Percentiles rank a stretch among this genome's conserved stretches.
These are phyloP conservation scores for Calonectria fujianensis DNA, from an alignment of 2,329 filamentous ascomycete species.

Conservation along the genomic window DNA sequence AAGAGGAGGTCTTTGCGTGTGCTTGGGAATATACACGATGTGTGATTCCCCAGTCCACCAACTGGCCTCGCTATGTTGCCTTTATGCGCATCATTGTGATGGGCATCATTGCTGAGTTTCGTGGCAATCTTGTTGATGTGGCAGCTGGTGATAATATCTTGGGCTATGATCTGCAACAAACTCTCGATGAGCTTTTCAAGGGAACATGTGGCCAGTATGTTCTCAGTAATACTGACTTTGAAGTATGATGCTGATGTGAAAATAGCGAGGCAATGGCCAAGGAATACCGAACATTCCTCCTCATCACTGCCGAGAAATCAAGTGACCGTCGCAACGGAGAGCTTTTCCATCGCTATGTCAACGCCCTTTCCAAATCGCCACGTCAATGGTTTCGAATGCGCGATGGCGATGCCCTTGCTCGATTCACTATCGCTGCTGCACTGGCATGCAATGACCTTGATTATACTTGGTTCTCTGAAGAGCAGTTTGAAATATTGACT, in stretches of 20 bases:
- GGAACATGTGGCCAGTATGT: constrained; percentile 1
- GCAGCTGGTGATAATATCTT: background rate
- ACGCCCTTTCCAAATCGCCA: background rate
- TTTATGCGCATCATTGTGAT: background rate
- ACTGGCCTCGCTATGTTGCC: background rate
- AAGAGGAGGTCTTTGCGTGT: background rate
- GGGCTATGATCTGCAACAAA: background rate
- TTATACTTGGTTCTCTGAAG: background rate
- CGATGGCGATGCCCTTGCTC: background rate
- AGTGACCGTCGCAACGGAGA: background rate
- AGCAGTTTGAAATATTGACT: too few species aligned
- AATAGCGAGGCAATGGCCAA: too few species aligned
- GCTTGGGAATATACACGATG: background rate
- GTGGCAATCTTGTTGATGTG: background rate
- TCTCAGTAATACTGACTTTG: too few species aligned
- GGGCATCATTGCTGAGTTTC: background rate
- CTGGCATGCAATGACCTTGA: background rate
- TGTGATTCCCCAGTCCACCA: background rate
- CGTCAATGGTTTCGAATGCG: constrained; percentile 13
- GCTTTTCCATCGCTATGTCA: background rate
- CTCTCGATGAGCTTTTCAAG: background rate
- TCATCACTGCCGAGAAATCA: background rate
- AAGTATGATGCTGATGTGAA: too few species aligned
- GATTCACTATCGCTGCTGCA: background rate
- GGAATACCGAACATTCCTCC: background rate